Evolutionary conservation across 306 rosid genomes (phyloP).

Genomic region (Cucumis melo): DNA sequence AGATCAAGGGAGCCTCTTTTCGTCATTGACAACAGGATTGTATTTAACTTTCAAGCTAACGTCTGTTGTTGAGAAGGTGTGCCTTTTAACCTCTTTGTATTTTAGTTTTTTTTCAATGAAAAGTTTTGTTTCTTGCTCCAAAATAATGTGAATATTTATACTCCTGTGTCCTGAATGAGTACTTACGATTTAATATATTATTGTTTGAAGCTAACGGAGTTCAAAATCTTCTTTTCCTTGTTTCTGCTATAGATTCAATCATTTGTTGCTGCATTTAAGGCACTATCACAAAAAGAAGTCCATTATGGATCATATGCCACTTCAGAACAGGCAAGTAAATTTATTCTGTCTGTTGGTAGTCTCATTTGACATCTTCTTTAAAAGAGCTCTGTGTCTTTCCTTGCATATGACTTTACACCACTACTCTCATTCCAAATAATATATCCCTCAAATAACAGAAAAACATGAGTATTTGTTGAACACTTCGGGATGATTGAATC

Average conservation of each 20-base stretch:
- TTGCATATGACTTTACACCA: neutral
- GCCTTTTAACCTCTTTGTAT: neutral
- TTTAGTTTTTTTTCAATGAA: neutral
- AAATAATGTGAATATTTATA: neutral
- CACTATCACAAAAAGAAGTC: constrained; percentile 52
- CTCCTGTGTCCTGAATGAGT: constrained; percentile 6
- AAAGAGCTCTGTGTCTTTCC: neutral
- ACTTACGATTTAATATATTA: constrained; percentile 6
- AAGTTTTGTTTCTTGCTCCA: neutral
- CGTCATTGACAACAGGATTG: constrained; percentile 75
- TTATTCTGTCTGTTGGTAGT: constrained; percentile 1
- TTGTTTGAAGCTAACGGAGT: neutral
- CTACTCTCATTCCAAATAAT: neutral
- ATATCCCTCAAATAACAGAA: neutral
- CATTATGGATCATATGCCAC: constrained; percentile 77
- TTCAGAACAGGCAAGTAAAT: constrained; percentile 49
- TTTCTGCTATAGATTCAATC: constrained; percentile 40
- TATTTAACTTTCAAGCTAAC: constrained; percentile 84
- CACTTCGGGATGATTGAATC: neutral
- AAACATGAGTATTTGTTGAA: neutral
- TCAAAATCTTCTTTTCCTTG: neutral
- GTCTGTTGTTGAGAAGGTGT: constrained; percentile 71
- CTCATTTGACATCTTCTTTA: neutral
- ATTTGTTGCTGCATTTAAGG: constrained; percentile 49
- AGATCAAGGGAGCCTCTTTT: constrained; percentile 77